Conservation (phyloP, 73 alveolate species). For the Uronychia setigera region DNA sequence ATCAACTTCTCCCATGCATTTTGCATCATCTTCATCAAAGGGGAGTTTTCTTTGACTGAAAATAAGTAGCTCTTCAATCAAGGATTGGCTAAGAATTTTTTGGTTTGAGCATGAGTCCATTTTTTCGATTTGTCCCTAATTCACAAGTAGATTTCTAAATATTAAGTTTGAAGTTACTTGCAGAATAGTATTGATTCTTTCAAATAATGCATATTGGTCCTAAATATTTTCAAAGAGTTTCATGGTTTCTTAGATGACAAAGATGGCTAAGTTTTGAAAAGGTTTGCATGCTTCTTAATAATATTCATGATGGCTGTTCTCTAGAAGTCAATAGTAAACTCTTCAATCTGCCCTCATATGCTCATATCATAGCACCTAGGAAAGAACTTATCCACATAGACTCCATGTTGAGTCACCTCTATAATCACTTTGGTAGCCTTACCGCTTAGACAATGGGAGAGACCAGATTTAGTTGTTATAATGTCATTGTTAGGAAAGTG, state of each 20-base stretch:
- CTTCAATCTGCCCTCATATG: constrained; percentile 8
- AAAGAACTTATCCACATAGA: constrained; percentile 31
- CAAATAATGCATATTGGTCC: too few species aligned
- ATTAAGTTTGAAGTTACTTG: too few species aligned
- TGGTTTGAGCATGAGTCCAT: too few species aligned
- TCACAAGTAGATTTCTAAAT: too few species aligned
- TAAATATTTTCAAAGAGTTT: too few species aligned
- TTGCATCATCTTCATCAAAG: constrained; percentile 6
- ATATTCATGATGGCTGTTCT: constrained; percentile 9
- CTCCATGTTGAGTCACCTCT: not conserved
- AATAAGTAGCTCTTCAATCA: constrained; percentile 8
- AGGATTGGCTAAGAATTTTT: too few species aligned
- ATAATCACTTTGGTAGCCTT: not conserved
- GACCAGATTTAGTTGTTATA: constrained; percentile 50
- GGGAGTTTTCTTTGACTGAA: not conserved
- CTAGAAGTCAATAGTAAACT: constrained; percentile 3
- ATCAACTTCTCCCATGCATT: not conserved
- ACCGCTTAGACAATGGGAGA: constrained; percentile 27
- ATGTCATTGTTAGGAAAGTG: constrained; percentile 49
- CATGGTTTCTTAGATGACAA: too few species aligned
- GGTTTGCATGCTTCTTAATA: constrained; percentile 15
- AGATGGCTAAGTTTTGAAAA: too few species aligned
- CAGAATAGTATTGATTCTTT: too few species aligned
- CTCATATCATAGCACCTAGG: constrained; percentile 46
- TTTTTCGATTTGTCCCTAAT: too few species aligned